A percentile compares a stretch with the other conserved stretches of the same genome.
These are phyloP conservation scores for Candida hispaniensis DNA, from an alignment of 805 yeast genomes.

Conservation along the genomic window DNA sequence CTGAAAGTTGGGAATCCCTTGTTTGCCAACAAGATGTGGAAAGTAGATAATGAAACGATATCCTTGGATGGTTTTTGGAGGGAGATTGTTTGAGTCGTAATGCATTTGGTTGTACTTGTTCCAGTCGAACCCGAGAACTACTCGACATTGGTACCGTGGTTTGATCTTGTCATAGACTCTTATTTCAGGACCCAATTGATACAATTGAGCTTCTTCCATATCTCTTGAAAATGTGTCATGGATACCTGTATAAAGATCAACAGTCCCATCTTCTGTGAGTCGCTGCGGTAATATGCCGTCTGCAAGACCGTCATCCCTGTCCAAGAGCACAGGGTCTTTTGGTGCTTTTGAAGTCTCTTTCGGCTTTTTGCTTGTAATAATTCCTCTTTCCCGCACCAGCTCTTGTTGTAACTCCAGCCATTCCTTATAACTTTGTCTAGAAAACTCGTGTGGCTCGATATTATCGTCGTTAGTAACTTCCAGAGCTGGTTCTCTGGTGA, in stretches of 20 bases:
- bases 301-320: conserved; percentile 11
- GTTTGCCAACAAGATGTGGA: conserved; percentile 25
- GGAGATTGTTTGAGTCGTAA: conserved; percentile 29
- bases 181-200: conserved; percentile 6
- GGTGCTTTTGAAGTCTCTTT: no score
- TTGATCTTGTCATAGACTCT: conserved; percentile 16
- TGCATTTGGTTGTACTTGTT: conserved; percentile 30
- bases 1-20: conserved; percentile 28
- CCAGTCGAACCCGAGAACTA: conserved; percentile 31
- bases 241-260: conserved; percentile 11
- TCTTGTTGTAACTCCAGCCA: no score
- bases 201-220: conserved; percentile 14
- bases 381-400: no score
- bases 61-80: conserved; percentile 32
- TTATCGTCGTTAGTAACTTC: no score
- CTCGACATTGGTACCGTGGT: conserved; percentile 28
- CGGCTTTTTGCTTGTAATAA: no score
- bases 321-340: no score
- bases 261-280: conserved; percentile 11
- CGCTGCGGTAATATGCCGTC: conserved; percentile 9
- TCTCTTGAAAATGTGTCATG: conserved; percentile 9
- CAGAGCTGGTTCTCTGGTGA: neutral
- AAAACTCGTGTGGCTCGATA: no score
- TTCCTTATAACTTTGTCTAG: no score
- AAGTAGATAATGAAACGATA: conserved; percentile 30